Conservation (phyloP, 2,329 filamentous ascomycete species). For the Venturia asperata region DNA sequence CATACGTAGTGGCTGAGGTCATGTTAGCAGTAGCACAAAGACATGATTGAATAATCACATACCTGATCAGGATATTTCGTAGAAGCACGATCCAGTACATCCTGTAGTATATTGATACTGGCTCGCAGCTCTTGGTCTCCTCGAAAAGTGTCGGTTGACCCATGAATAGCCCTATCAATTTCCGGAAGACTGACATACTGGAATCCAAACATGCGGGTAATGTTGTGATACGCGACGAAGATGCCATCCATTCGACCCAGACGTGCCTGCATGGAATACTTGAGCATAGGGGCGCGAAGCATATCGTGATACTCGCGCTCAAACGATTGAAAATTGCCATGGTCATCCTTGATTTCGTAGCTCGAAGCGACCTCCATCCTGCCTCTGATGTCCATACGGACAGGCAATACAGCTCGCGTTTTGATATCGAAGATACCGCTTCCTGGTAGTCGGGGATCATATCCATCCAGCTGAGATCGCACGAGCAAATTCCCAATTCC, state of each 20-base stretch:
- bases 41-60: constrained; percentile 21
- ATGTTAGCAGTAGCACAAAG: not conserved
- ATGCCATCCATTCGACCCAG: constrained; percentile 99
- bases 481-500: constrained; percentile 82
- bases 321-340: constrained; percentile 81
- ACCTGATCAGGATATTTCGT: constrained; percentile 62
- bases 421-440: constrained; percentile 95
- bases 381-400: constrained; percentile 65
- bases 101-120: constrained; percentile 71
- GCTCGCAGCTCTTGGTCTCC: constrained; percentile 82
- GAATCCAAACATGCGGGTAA: constrained; percentile 91
- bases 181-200: constrained; percentile 84
- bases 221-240: constrained; percentile 94
- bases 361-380: constrained; percentile 28
- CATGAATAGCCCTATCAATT: constrained; percentile 88
- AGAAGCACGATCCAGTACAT: constrained; percentile 69
- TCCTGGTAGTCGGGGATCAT: constrained; percentile 78
- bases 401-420: constrained; percentile 82
- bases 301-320: constrained; percentile 96
- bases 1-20: constrained; percentile 58
- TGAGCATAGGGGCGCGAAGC: constrained; percentile 88
- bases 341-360: constrained; percentile 74
- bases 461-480: constrained; percentile 88
- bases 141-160: constrained; percentile 56
- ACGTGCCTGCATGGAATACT: constrained; percentile 92